Base-by-base conservation (phyloP, 2,329 filamentous ascomycete species). In the Sordariomycetes sp. region DNA sequence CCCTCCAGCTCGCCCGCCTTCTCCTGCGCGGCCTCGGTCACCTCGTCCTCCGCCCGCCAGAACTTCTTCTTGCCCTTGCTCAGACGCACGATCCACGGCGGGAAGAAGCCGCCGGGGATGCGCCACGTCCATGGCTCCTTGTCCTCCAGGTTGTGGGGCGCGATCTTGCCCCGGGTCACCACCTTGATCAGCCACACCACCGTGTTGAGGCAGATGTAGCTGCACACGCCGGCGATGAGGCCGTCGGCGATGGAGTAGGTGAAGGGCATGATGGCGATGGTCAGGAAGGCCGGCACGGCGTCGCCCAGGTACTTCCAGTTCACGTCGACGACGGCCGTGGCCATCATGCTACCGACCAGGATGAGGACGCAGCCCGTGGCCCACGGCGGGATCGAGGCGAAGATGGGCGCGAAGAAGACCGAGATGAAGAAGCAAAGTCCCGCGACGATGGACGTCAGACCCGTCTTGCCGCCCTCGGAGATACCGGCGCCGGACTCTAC, bases 401-500 rank as follows among this genome's bases (percentile, higher is more conserved):
- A 93, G 37, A 93, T 90, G 0, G 86, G 86, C 0, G 86, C 86
- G 53, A 93, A 93, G 68, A 93, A 93, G 40, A 93, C 73, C 37
- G 83, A 76, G 51, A 93, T 75, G 63, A 94, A 82, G 66, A 94
- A 94, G 60, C 82, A 87, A 32, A 93, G 37, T 5, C 86, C 86
- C 0, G 84, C 80, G 12, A 75, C 66, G 55, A 90, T 83, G 30
- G 85, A 78, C 0, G 86, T 92, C n/a, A 94, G 60, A 12, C 86
- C 86, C 0, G 86, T 93, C 50, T 80, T 79, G 29, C 86, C 86
- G 33, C 86, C 86, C 57, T 94, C 86, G 0, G 84, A 84, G 42
- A 94, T 93, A 46, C 86, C 86, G 8, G 86, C 86, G 50, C 86
- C 86, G n/a, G 81, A 86, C 58, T 93, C 86, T 48, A 93, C 79